A percentile compares a stretch with the other conserved stretches of the same genome.
These are phyloP conservation scores for Sugiyamaella neomexicana DNA, from an alignment of 1,139 yeast species.

Conservation along the genomic window DNA sequence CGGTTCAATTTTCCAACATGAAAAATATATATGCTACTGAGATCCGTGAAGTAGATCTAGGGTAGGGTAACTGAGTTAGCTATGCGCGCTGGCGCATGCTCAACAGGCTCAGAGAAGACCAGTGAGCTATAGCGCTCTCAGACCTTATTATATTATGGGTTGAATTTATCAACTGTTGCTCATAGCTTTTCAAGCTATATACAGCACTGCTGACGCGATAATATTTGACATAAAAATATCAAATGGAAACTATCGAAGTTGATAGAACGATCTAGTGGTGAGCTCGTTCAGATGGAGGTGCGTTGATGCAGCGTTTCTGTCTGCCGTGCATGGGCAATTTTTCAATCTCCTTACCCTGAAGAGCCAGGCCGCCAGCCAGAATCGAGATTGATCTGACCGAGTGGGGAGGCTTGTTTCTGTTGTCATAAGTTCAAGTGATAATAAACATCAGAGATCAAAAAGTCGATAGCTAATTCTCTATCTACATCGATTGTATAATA, in stretches of 20 bases:
- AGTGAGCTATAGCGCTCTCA: no score
- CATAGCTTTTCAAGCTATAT: no score
- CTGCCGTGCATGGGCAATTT: background rate
- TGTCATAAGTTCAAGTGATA: background rate
- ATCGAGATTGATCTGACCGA: constrained; percentile 9
- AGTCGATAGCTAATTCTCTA: background rate
- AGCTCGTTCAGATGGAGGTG: no score
- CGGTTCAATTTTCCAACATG: background rate
- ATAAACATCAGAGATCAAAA: background rate
- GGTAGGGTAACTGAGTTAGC: constrained; percentile 2
- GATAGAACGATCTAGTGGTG: background rate
- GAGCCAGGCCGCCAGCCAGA: background rate
- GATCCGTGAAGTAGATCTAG: background rate
- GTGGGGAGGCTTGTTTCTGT: background rate
- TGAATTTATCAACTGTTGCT: no score
- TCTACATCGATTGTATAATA: constrained; percentile 4
- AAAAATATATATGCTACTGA: background rate
- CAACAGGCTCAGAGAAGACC: no score
- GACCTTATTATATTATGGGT: background rate
- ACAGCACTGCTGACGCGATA: no score
- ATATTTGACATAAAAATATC: background rate
- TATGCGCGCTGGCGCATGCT: background rate
- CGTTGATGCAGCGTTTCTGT: background rate
- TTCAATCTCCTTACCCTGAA: constrained; percentile 13
- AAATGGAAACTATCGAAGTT: background rate